Percentiles rank a stretch among this genome's conserved stretches.
Conservation (phyloP, 768 basidiomycete genomes). For the Lactarius quietus region DNA sequence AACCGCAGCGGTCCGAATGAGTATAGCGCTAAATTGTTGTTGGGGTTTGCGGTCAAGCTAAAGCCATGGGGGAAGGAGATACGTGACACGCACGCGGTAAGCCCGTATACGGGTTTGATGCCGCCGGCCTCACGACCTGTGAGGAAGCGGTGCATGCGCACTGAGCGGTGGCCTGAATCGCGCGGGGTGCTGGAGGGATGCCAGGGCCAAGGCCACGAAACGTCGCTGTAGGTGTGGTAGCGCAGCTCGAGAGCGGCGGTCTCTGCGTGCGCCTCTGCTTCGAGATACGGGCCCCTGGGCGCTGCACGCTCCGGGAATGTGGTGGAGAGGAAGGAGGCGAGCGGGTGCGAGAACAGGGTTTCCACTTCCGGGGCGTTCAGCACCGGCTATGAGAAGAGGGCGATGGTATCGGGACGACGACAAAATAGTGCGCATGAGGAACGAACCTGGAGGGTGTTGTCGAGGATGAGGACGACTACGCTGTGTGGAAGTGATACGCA, state of each 20-base stretch:
- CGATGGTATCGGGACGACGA: background rate
- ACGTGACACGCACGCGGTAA: slow-evolving; percentile 67
- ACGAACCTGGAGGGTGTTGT: slow-evolving; percentile 66
- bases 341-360: slow-evolving; percentile 81
- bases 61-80: background rate
- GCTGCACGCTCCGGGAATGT: slow-evolving; percentile 45
- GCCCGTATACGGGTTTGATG: slow-evolving; percentile 82
- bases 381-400: slow-evolving; percentile 52
- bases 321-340: slow-evolving; percentile 57
- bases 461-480: slow-evolving; percentile 81
- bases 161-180: slow-evolving; percentile 17
- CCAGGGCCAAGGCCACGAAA: slow-evolving; percentile 42
- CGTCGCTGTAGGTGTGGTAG: slow-evolving; percentile 65
- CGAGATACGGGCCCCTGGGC: slow-evolving; percentile 32
- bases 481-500: slow-evolving; percentile 36
- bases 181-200: slow-evolving; percentile 12
- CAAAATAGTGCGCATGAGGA: background rate
- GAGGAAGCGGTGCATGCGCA: slow-evolving; percentile 72
- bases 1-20: slow-evolving; percentile 47
- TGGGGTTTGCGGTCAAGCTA: background rate
- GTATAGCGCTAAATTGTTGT: slow-evolving; percentile 42
- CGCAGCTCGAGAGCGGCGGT: slow-evolving; percentile 40
- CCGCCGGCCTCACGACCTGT: slow-evolving; percentile 84
- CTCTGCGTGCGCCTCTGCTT: slow-evolving; percentile 46
- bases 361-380: slow-evolving; percentile 77